phyloP scores from a whole-genome alignment of 2,329 filamentous ascomycete genomes.

The Neofusicoccum ribis region DNA sequence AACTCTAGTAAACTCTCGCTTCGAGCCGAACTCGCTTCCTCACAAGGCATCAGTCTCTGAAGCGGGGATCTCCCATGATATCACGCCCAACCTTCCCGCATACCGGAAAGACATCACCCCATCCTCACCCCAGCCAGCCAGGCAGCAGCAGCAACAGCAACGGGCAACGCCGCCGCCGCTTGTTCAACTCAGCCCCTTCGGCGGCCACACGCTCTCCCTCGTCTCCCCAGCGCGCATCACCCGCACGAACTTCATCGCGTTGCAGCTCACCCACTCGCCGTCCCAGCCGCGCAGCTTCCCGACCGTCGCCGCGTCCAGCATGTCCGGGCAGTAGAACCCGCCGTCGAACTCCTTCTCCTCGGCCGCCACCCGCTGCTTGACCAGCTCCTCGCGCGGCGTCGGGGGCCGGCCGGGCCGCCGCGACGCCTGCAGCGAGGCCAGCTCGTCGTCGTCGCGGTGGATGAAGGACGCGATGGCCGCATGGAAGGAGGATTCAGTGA shows the following conservation, averaged over 20 bases:
- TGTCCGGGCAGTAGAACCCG: constrained; percentile 85
- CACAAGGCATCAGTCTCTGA: neutral
- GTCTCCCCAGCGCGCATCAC: constrained; percentile 65
- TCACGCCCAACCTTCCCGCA: neutral
- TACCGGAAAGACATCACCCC: neutral
- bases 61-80: neutral
- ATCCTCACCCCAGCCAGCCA: neutral
- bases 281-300: constrained; percentile 72
- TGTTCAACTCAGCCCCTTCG: constrained; percentile 41
- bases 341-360: constrained; percentile 79
- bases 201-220: constrained; percentile 76
- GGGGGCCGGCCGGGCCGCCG: constrained; percentile 78
- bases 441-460: constrained; percentile 70
- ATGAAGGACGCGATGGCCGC: constrained; percentile 46
- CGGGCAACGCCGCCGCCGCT: too few relatives aligned
- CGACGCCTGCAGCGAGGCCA: constrained; percentile 63
- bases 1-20: neutral
- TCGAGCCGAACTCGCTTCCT: neutral
- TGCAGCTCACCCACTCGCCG: constrained; percentile 78
- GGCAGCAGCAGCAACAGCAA: too few relatives aligned
- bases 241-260: constrained; percentile 74
- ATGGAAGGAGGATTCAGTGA: constrained; percentile 58
- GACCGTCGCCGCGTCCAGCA: constrained; percentile 67
- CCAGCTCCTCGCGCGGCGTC: constrained; percentile 71
- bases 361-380: constrained; percentile 68